These are phyloP conservation scores for Calendula officinalis DNA, from an alignment of 129 eudicot species.

Conservation along the genomic window DNA sequence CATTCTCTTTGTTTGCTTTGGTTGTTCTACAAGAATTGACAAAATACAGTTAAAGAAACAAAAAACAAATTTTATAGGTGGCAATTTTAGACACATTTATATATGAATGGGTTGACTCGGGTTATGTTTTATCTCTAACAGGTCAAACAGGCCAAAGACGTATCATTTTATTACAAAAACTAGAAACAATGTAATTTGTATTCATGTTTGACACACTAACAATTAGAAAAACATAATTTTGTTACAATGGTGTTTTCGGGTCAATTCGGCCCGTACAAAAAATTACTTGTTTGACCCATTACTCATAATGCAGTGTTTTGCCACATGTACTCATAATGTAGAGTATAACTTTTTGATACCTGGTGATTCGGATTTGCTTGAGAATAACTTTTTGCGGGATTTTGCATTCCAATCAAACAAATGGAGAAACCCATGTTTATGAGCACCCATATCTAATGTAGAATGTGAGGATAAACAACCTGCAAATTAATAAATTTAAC, in stretches of 20 bases:
- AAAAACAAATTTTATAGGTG: neutral
- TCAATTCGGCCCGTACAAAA: neutral
- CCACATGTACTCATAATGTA: neutral
- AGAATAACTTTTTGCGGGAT: constrained; percentile 86
- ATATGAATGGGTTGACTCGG: neutral
- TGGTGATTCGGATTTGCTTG: constrained; percentile 70
- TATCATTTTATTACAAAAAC: neutral
- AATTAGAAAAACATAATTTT: neutral
- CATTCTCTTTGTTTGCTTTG: constrained; percentile 74
- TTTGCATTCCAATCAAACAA: constrained; percentile 93
- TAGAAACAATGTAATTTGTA: neutral
- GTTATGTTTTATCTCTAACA: constrained; percentile 10
- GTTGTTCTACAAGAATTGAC: constrained; percentile 50
- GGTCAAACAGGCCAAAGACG: neutral
- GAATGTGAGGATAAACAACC: neutral
- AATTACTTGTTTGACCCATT: neutral
- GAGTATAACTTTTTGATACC: constrained; percentile 37
- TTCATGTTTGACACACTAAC: neutral
- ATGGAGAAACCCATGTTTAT: constrained; percentile 78
- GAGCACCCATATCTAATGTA: constrained; percentile 60
- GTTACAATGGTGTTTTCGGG: too few relatives aligned
- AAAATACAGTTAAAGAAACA: constrained; percentile 1
- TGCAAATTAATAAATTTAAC: neutral
- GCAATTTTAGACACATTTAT: neutral
- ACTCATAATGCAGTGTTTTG: constrained; percentile 1